phyloP scores from a whole-genome alignment of 306 rosid species.

The Hylodesmum podocarpum region DNA sequence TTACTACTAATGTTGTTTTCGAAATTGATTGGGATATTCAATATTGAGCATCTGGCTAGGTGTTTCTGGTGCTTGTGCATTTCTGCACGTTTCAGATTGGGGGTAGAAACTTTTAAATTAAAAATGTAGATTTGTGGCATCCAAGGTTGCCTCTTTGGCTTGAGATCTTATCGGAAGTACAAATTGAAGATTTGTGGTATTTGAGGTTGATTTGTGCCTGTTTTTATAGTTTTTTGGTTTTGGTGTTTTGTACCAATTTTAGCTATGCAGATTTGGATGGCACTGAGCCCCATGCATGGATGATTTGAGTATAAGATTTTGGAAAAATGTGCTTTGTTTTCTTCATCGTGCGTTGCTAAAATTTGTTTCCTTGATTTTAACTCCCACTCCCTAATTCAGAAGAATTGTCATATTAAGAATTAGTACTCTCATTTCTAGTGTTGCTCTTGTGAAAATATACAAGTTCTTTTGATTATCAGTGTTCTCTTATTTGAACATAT shows the following conservation, averaged over 20 bases:
- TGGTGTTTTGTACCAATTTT: background rate
- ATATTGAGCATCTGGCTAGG: too few species aligned
- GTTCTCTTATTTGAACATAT: background rate
- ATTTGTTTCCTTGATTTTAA: background rate
- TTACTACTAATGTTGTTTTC: too few species aligned
- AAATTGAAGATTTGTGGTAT: background rate
- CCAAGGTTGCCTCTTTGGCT: background rate
- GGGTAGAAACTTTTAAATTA: too few species aligned
- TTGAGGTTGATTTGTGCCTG: background rate
- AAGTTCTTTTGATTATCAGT: background rate
- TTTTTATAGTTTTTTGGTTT: background rate
- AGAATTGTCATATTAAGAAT: background rate
- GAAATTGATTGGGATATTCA: too few species aligned
- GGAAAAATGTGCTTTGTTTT: conserved; percentile 3
- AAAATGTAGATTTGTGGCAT: too few species aligned
- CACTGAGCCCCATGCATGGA: conserved; percentile 15
- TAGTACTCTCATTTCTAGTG: background rate
- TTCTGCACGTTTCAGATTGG: too few species aligned
- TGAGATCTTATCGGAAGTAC: background rate
- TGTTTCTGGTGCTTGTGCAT: too few species aligned
- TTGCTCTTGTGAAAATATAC: background rate
- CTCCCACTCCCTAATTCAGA: background rate
- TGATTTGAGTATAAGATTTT: background rate
- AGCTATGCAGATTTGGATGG: conserved; percentile 1
- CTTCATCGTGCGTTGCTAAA: background rate